phyloP scores from a whole-genome alignment of 2,329 filamentous ascomycete species.

The Talaromyces sp. region DNA sequence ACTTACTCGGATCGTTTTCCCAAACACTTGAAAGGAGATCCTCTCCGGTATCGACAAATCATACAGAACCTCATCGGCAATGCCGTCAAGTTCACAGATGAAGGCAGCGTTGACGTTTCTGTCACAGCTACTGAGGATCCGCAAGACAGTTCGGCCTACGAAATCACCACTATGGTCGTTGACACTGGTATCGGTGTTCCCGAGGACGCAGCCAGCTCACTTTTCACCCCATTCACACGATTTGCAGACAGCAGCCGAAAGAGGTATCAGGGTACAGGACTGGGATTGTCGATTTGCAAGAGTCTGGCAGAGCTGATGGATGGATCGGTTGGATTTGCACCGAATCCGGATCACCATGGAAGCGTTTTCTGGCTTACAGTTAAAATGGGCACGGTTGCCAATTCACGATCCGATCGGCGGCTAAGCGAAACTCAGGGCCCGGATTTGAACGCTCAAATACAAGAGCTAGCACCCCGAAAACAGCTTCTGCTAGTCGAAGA shows the following conservation, averaged over 20 bases:
- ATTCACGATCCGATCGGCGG: constrained; percentile 28
- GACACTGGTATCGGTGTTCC: constrained; percentile 56
- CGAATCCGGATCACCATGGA: constrained; percentile 46
- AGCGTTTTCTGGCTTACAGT: constrained; percentile 54
- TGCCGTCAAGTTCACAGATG: constrained; percentile 60
- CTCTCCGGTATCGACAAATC: constrained; percentile 59
- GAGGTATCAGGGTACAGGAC: constrained; percentile 54
- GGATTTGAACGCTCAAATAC: constrained; percentile 28
- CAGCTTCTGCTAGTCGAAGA: constrained; percentile 43
- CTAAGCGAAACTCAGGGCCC: constrained; percentile 22
- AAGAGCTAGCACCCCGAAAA: constrained; percentile 38
- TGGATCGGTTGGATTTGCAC: constrained; percentile 47
- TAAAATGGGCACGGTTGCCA: constrained; percentile 39
- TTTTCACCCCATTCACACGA: constrained; percentile 57
- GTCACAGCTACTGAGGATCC: constrained; percentile 43
- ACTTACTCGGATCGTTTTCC: constrained; percentile 48
- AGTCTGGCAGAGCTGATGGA: constrained; percentile 56
- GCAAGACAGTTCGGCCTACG: constrained; percentile 37
- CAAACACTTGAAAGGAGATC: constrained; percentile 52
- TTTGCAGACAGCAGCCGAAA: constrained; percentile 54
- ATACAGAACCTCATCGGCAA: constrained; percentile 61
- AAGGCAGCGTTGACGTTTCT: constrained; percentile 49
- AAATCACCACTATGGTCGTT: constrained; percentile 51
- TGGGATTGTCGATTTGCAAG: constrained; percentile 57
- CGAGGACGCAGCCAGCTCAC: constrained; percentile 41